Conservation (phyloP, 2,329 filamentous ascomycete genomes). For the Didymella lethalis region DNA sequence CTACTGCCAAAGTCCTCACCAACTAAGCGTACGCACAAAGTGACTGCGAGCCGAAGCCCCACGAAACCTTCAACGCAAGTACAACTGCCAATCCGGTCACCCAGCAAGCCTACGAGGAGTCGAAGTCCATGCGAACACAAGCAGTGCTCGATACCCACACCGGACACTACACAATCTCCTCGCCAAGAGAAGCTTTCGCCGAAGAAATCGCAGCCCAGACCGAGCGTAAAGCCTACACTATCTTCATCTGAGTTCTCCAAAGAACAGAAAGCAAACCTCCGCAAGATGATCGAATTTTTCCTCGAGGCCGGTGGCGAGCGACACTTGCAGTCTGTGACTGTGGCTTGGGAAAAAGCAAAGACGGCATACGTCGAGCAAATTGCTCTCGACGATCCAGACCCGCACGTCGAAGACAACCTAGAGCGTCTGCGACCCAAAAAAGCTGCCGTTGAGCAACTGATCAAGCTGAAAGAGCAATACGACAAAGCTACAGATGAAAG, state of each 20-base stretch:
- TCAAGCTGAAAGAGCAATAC: slow-evolving; percentile 30
- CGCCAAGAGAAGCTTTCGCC: slow-evolving; percentile 23
- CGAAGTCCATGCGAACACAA: slow-evolving; percentile 28
- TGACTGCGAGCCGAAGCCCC: slow-evolving; percentile 24
- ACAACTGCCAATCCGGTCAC: slow-evolving; percentile 38
- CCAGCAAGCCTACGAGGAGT: slow-evolving; percentile 31
- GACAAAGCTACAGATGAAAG: slow-evolving; percentile 30
- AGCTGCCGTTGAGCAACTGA: slow-evolving; percentile 43
- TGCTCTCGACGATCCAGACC: slow-evolving; percentile 29
- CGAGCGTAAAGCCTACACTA: slow-evolving; percentile 15
- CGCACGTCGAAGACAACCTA: slow-evolving; percentile 34
- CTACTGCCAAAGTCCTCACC: slow-evolving; percentile 24
- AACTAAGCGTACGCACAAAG: slow-evolving; percentile 20
- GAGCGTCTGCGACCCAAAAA: slow-evolving; percentile 38
- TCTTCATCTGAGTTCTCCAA: slow-evolving; percentile 40
- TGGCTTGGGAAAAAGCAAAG: slow-evolving; percentile 39
- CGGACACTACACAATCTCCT: slow-evolving; percentile 30
- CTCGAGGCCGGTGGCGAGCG: slow-evolving; percentile 34
- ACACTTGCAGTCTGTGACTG: slow-evolving; percentile 27
- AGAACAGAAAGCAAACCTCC: slow-evolving; percentile 34
- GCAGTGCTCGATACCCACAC: slow-evolving; percentile 30
- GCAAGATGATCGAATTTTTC: slow-evolving; percentile 35
- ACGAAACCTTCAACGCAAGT: slow-evolving; percentile 20
- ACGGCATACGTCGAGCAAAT: slow-evolving; percentile 36
- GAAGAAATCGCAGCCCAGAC: slow-evolving; percentile 14